These are phyloP conservation scores for Nymphaea thermarum DNA, from an alignment of 164 flowering plant genomes.

Conservation along the genomic window DNA sequence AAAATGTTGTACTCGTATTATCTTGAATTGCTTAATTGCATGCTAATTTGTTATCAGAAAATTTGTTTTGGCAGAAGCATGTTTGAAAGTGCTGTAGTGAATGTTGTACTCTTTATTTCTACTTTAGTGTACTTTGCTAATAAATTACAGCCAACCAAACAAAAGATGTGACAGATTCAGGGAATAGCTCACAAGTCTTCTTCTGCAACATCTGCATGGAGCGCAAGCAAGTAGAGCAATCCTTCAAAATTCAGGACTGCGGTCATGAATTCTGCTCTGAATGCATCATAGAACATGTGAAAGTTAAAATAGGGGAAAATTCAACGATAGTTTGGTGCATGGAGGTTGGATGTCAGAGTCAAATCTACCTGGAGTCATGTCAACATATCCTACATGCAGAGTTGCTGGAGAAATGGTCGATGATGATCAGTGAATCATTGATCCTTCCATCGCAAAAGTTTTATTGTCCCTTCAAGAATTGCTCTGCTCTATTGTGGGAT, in stretches of 20 bases:
- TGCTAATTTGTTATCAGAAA: too few species aligned
- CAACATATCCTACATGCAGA: slow-evolving; percentile 3
- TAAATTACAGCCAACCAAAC: not conserved
- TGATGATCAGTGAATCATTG: slow-evolving; percentile 11
- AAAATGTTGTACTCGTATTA: too few species aligned
- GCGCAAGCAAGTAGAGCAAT: slow-evolving; percentile 6
- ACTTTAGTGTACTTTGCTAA: not conserved
- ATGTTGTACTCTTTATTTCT: too few species aligned
- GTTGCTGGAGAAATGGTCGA: slow-evolving; percentile 14
- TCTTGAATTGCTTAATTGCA: too few species aligned
- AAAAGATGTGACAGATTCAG: not conserved
- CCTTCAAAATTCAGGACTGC: slow-evolving; percentile 9
- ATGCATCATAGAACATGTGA: slow-evolving; percentile 12
- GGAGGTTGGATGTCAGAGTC: not conserved
- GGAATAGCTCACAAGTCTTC: not conserved
- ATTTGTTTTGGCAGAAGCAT: too few species aligned
- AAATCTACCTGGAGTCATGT: slow-evolving; percentile 11
- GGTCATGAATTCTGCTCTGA: slow-evolving; percentile 12
- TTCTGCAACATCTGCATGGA: slow-evolving; percentile 19
- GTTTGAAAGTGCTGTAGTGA: too few species aligned
- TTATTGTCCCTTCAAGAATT: slow-evolving; percentile 13
- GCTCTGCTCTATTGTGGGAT: slow-evolving; percentile 8
- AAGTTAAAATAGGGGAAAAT: slow-evolving; percentile 14
- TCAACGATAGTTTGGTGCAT: slow-evolving; percentile 10
- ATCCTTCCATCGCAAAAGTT: slow-evolving; percentile 8